These are phyloP conservation scores for Phytophthora chlamydospora DNA, from an alignment of 352 stramenopile genomes.

Conservation along the genomic window DNA sequence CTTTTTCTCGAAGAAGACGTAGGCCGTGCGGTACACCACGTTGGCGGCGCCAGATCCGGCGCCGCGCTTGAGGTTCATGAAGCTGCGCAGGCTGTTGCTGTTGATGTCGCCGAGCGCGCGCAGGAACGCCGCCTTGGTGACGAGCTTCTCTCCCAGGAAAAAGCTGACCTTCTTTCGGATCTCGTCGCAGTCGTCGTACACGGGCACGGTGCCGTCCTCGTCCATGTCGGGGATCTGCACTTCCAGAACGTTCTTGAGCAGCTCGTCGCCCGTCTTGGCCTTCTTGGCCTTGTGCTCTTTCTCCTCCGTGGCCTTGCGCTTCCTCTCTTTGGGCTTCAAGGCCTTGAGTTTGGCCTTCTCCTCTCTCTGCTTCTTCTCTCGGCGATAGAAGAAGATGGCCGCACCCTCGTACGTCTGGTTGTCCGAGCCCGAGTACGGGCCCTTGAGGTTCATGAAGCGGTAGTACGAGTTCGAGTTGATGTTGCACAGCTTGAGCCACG, in stretches of 20 bases:
- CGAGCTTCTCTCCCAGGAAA: conserved; percentile 39
- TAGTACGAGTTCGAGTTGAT: conserved; percentile 61
- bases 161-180: conserved; percentile 57
- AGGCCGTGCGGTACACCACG: conserved; percentile 51
- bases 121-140: conserved; percentile 52
- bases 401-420: conserved; percentile 49
- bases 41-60: conserved; percentile 58
- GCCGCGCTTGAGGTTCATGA: conserved; percentile 47
- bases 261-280: conserved; percentile 34
- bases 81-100: conserved; percentile 56
- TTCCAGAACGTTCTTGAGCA: conserved; percentile 43
- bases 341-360: conserved; percentile 22
- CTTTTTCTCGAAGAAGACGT: conserved; percentile 66
- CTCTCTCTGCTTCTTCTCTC: conserved; percentile 34
- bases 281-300: conserved; percentile 40
- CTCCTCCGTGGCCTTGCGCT: conserved; percentile 26
- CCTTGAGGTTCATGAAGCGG: conserved; percentile 61
- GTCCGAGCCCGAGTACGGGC: conserved; percentile 40
- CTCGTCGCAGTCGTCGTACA: conserved; percentile 65
- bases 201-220: conserved; percentile 42
- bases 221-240: conserved; percentile 34
- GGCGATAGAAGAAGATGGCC: conserved; percentile 51
- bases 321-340: conserved; percentile 23
- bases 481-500: conserved; percentile 42
- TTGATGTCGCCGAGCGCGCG: conserved; percentile 44